phyloP scores from a whole-genome alignment of 805 yeast species.

The Saturnispora dispora region DNA sequence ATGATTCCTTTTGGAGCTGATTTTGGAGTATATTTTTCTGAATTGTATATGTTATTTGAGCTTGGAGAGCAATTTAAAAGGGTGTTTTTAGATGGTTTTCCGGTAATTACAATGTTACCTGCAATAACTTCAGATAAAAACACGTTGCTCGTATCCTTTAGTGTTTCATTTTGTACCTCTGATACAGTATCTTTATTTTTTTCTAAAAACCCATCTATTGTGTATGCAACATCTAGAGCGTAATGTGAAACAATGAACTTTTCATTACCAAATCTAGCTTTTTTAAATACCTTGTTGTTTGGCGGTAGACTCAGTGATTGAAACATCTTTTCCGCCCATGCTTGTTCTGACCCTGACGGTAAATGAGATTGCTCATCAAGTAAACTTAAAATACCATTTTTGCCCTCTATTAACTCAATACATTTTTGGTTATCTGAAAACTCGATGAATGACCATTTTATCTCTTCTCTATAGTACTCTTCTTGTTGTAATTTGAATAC shows the following conservation, averaged over 20 bases:
- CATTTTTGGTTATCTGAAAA: conserved; percentile 96
- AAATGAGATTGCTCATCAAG: conserved; percentile 92
- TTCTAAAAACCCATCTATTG: conserved; percentile 88
- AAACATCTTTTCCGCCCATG: conserved; percentile 87
- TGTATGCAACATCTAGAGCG: conserved; percentile 89
- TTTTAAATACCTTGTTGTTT: conserved; percentile 71
- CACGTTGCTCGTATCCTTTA: conserved; percentile 60
- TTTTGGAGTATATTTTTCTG: not conserved
- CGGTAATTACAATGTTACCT: conserved; percentile 43
- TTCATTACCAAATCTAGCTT: conserved; percentile 88
- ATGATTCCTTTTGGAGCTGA: conserved; percentile 9
- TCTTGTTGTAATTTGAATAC: conserved; percentile 96
- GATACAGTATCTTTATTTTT: conserved; percentile 96
- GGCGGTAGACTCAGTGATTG: conserved; percentile 75
- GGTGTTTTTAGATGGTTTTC: conserved; percentile 11
- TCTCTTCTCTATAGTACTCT: conserved; percentile 83
- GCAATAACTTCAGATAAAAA: conserved; percentile 57
- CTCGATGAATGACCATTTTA: conserved; percentile 95
- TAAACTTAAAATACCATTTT: conserved; percentile 75
- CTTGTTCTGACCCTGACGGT: conserved; percentile 87
- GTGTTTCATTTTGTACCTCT: conserved; percentile 83
- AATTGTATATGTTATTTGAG: not conserved
- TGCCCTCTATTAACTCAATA: conserved; percentile 80
- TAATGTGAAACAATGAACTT: conserved; percentile 87
- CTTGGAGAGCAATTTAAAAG: not conserved